These are phyloP conservation scores for Rhizoclosmatium sp. DNA, from an alignment of 192 early-diverging fungal species.

Conservation along the genomic window DNA sequence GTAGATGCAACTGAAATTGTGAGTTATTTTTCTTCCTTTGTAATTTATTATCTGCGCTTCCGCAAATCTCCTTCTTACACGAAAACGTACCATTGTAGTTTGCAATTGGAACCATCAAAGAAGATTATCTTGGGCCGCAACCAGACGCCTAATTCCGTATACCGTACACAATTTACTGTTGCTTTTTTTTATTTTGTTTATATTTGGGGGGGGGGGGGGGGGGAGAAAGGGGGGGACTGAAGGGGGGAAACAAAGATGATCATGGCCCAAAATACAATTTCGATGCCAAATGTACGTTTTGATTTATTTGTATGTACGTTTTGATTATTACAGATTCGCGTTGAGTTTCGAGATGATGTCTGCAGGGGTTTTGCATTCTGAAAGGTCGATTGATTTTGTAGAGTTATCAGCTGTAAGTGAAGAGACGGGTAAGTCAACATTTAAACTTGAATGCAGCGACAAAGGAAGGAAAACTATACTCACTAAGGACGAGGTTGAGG, in stretches of 20 bases:
- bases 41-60: slow-evolving; percentile 37
- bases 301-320: no score
- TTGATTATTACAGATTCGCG: background rate
- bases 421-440: background rate
- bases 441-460: background rate
- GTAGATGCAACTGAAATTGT: slow-evolving; percentile 94
- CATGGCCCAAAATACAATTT: no score
- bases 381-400: background rate
- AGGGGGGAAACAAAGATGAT: background rate
- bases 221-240: background rate
- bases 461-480: background rate
- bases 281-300: no score
- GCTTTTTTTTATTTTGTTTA: background rate
- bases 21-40: slow-evolving; percentile 45
- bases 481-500: background rate
- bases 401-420: background rate
- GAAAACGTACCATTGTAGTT: slow-evolving; percentile 59
- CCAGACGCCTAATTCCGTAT: slow-evolving; percentile 16
- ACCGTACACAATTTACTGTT: background rate
- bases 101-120: slow-evolving; percentile 96
- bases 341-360: slow-evolving; percentile 3
- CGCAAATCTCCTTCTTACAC: slow-evolving; percentile 9
- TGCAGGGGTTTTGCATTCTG: background rate
- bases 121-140: slow-evolving; percentile 87
- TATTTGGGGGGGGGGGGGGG: background rate